Evolutionary conservation across 2,329 filamentous ascomycete species (phyloP).

Genomic region (Microcyclospora pomicola): DNA sequence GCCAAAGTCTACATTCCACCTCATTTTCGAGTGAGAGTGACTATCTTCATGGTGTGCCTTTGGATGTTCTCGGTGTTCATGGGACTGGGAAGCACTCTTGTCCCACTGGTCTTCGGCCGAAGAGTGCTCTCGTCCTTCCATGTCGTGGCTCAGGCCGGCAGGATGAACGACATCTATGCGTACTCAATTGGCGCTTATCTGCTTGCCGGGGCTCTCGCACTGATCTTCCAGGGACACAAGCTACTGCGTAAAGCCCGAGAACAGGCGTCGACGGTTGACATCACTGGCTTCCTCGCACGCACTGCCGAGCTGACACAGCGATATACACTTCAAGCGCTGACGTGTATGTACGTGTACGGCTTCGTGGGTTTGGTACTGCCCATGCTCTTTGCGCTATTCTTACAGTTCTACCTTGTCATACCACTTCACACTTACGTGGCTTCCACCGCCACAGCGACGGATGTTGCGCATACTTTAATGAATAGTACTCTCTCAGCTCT

Average conservation of each 20-base stretch:
- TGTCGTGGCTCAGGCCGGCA: conserved; percentile 55
- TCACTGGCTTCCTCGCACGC: conserved; percentile 8
- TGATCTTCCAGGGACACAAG: conserved; percentile 18
- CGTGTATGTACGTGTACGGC: conserved; percentile 59
- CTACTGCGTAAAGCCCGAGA: conserved; percentile 5
- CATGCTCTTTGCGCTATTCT: conserved; percentile 59
- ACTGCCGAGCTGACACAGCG: conserved; percentile 9
- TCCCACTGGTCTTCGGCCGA: conserved; percentile 76
- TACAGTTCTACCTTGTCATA: conserved; percentile 80
- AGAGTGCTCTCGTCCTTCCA: conserved; percentile 49
- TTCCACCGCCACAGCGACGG: conserved; percentile 4
- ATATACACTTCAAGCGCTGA: conserved; percentile 25
- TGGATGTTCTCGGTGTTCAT: conserved; percentile 88
- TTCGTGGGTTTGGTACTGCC: conserved; percentile 70
- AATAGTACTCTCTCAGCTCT: conserved; percentile 6
- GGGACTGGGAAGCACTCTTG: conserved; percentile 70
- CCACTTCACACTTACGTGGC: conserved; percentile 68
- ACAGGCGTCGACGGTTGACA: conserved; percentile 9
- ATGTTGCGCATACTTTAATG: neutral
- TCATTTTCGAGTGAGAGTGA: conserved; percentile 65
- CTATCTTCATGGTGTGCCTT: conserved; percentile 73
- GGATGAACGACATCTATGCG: conserved; percentile 89
- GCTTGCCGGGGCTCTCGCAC: conserved; percentile 55
- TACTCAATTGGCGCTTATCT: conserved; percentile 83
- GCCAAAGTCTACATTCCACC: conserved; percentile 62